Evolutionary conservation across 2,329 filamentous ascomycete genomes (phyloP).

Genomic region (Claviceps arundinis): DNA sequence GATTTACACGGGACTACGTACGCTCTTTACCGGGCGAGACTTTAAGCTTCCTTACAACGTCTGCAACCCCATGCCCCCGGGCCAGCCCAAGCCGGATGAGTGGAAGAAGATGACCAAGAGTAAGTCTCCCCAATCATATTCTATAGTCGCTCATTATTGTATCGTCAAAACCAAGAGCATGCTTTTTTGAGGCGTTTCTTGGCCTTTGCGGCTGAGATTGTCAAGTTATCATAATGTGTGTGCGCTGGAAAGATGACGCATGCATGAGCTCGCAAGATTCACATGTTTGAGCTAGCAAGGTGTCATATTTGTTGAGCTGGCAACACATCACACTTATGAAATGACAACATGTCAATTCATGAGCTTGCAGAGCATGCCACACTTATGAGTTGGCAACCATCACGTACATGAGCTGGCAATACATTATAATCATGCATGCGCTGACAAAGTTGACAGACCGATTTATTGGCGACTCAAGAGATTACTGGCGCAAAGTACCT

Average conservation of each 20-base stretch:
- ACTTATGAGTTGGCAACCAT: no score
- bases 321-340: no score
- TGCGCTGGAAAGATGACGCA: no score
- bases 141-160: background rate
- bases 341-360: no score
- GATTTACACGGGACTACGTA: slow-evolving; percentile 62
- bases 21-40: slow-evolving; percentile 59
- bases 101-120: slow-evolving; percentile 89
- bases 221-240: no score
- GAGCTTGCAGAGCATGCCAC: no score
- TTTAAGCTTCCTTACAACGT: slow-evolving; percentile 86
- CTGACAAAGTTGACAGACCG: slow-evolving; percentile 45
- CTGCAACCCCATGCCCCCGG: slow-evolving; percentile 73
- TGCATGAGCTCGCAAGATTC: no score
- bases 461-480: slow-evolving; percentile 72
- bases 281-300: no score
- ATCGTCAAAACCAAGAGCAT: background rate
- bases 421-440: background rate
- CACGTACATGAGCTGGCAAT: background rate
- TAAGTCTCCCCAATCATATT: slow-evolving; percentile 22
- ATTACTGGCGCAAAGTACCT: slow-evolving; percentile 68
- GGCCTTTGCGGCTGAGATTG: background rate
- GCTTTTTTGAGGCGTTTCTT: background rate
- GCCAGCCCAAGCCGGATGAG: slow-evolving; percentile 82
- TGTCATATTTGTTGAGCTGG: no score